Evolutionary conservation across 78 protist genomes (phyloP), one percentile per base, ranked within the genome.

Genomic region (Thecamonas trahens): DNA sequence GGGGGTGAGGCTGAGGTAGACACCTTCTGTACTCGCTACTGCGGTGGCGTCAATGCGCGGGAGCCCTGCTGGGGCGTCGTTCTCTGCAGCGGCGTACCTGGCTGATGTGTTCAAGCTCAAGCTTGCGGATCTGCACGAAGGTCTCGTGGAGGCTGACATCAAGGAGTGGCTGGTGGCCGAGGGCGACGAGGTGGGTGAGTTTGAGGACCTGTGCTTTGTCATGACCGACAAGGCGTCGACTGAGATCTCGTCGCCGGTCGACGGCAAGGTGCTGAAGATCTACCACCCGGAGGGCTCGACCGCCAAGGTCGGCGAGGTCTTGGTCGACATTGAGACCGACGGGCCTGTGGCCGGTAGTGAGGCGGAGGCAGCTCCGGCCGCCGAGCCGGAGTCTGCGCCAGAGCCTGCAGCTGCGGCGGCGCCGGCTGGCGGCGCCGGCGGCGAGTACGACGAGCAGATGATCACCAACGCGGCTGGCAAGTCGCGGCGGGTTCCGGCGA

Each of bases 161-260:
- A 47, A 50, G 1, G 81, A 44, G 29, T 14, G 35, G 72, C 61
- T 13, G 17, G 28, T 55, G 37, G 22, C 29, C 29, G 57, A 22
- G 29, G 93, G 94, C 39, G 91, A 87, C 65, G 7, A 39, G 18
- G 83, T 94, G 50, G 67, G 70, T 39, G 85, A 91, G 73, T 89
- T 85, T 31, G 96, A 94, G 60, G 38, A 38, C 50, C 26, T 94
- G 18, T 86, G 94, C 70, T 95, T 91, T 65, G 93, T 91, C 22
- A 95, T 89, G 77, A 42, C 70, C 54, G 98, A 94, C 81, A 94
- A 94, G 79, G 98, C 98, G 11, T 85, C 87, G 3, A 95, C 83
- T 26, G 91, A 80, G 74, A 88, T 94, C 82, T 61, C 95, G 20
- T 38, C 72, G 24, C 84, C 89, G 34, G 86, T 70, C 67, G 74